phyloP scores from a whole-genome alignment of 495 filamentous ascomycete genomes.

The Trichoderma erinaceum region DNA sequence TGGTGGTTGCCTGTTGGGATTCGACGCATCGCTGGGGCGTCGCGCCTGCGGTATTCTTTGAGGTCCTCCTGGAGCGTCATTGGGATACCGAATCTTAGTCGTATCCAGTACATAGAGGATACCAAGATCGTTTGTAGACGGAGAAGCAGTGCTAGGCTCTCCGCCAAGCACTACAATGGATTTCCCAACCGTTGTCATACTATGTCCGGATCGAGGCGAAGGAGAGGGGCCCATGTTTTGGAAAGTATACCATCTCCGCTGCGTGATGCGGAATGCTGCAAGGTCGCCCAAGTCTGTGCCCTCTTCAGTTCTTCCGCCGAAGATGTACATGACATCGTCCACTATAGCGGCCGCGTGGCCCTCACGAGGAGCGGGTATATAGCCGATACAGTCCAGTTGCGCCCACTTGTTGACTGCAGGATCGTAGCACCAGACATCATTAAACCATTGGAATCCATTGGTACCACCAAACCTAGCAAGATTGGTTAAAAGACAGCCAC shows the following conservation, averaged over 20 bases:
- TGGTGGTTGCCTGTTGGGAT: slow-evolving; percentile 33
- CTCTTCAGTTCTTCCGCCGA: slow-evolving; percentile 92
- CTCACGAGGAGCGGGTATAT: slow-evolving; percentile 88
- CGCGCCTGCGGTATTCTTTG: slow-evolving; percentile 31
- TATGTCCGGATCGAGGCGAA: slow-evolving; percentile 88
- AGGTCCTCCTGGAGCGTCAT: slow-evolving; percentile 56
- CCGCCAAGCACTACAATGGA: slow-evolving; percentile 88
- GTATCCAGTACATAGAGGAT: slow-evolving; percentile 91
- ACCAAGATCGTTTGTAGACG: slow-evolving; percentile 74
- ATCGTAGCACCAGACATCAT: slow-evolving; percentile 97
- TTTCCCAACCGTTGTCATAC: slow-evolving; percentile 92
- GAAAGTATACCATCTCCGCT: slow-evolving; percentile 96
- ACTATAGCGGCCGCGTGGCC: slow-evolving; percentile 92
- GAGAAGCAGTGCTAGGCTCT: slow-evolving; percentile 81
- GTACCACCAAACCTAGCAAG: slow-evolving; percentile 82
- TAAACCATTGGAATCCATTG: slow-evolving; percentile 92
- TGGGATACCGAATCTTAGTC: slow-evolving; percentile 89
- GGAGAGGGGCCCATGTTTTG: slow-evolving; percentile 99
- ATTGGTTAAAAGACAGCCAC: slow-evolving; percentile 21
- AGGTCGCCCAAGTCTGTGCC: slow-evolving; percentile 88
- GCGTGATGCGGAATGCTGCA: slow-evolving; percentile 88
- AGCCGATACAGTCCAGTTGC: slow-evolving; percentile 90
- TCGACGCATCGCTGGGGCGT: slow-evolving; percentile 35
- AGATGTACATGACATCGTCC: slow-evolving; percentile 98
- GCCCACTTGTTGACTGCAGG: slow-evolving; percentile 75